Evolutionary conservation across 805 yeast species (phyloP).

Genomic region (Candida glaebosa): DNA sequence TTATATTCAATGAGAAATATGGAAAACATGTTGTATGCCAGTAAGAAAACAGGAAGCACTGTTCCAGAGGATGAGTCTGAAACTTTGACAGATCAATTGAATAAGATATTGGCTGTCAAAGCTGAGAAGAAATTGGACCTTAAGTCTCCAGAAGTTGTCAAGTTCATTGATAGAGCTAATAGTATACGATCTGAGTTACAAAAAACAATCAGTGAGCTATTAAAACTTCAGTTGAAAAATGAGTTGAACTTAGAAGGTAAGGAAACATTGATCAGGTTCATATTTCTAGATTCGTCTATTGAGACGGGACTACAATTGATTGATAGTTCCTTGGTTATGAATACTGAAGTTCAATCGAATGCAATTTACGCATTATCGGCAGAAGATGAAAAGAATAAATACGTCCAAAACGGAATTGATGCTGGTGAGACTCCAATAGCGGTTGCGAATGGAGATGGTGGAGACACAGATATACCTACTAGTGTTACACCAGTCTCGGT

Average conservation of each 20-base stretch:
- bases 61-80: conserved; percentile 7
- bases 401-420: conserved; percentile 3
- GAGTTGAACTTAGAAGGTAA: conserved; percentile 66
- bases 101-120: conserved; percentile 29
- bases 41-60: conserved; percentile 13
- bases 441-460: conserved; percentile 2
- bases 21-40: conserved; percentile 50
- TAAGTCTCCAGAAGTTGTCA: conserved; percentile 26
- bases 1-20: conserved; percentile 79
- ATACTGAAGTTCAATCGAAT: conserved; percentile 8
- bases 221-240: conserved; percentile 52
- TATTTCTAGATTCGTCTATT: conserved; percentile 67
- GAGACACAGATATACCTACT: conserved; percentile 2
- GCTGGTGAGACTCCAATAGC: neutral
- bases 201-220: conserved; percentile 45
- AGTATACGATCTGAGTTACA: conserved; percentile 28
- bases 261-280: conserved; percentile 66
- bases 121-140: conserved; percentile 31
- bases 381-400: conserved; percentile 22
- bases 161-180: conserved; percentile 24
- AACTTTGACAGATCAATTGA: conserved; percentile 24
- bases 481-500: conserved; percentile 11
- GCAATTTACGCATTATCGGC: conserved; percentile 11
- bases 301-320: conserved; percentile 49
- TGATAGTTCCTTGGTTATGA: conserved; percentile 29